These are phyloP conservation scores for Staphylotrichum tortipilum DNA, from an alignment of 495 filamentous ascomycete genomes.

Conservation along the genomic window DNA sequence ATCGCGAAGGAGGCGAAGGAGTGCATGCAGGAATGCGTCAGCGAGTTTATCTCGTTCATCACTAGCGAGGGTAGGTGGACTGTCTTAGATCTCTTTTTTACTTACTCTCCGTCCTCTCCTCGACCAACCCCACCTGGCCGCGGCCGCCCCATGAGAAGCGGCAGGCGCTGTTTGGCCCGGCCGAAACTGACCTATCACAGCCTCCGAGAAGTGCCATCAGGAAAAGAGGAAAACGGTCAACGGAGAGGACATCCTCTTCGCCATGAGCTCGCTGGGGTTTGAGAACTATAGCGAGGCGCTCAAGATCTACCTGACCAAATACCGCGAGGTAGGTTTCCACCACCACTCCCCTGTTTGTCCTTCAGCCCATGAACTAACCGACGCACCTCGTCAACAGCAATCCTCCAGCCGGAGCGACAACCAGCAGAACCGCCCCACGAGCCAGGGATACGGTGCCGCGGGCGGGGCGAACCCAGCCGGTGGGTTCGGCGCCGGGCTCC, in stretches of 20 bases:
- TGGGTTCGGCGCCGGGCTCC: constrained; percentile 48
- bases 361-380: constrained; percentile 16
- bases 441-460: constrained; percentile 58
- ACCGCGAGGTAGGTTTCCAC: constrained; percentile 73
- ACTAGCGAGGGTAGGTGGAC: constrained; percentile 98
- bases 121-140: no score
- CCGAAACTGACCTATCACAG: constrained; percentile 43
- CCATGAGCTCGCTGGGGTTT: constrained; percentile 97
- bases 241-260: constrained; percentile 95
- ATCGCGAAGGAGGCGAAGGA: constrained; percentile 99
- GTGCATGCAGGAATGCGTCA: constrained; percentile 99
- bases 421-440: constrained; percentile 56
- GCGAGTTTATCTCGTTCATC: constrained; percentile 99
- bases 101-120: constrained; percentile 2
- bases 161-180: constrained; percentile 8
- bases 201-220: constrained; percentile 97
- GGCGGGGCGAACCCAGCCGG: constrained; percentile 40
- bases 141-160: constrained; percentile 12
- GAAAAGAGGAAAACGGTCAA: constrained; percentile 99
- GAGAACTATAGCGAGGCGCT: constrained; percentile 98
- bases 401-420: constrained; percentile 68
- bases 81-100: background rate
- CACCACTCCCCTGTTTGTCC: background rate
- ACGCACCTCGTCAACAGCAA: constrained; percentile 45
- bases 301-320: constrained; percentile 96